These are phyloP conservation scores for Furcasterigmium sp. DNA, from an alignment of 2,329 filamentous ascomycete genomes.

Conservation along the genomic window DNA sequence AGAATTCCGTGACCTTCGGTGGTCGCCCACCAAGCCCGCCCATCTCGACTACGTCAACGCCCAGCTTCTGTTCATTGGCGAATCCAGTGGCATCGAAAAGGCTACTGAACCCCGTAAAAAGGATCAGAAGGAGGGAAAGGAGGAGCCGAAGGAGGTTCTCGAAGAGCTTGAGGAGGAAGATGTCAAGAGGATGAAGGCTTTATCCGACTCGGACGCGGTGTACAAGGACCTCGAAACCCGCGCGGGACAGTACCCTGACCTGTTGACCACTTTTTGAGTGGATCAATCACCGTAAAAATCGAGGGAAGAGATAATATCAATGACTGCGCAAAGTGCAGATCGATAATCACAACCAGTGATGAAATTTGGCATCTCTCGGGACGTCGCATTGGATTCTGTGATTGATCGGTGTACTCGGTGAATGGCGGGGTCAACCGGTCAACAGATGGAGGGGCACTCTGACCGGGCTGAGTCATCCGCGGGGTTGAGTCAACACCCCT, in stretches of 20 bases:
- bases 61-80: constrained; percentile 75
- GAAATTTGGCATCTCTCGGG: no score
- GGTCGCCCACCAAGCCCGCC: constrained; percentile 68
- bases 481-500: neutral
- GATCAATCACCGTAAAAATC: neutral
- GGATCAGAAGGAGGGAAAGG: constrained; percentile 54
- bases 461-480: neutral
- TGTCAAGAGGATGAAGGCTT: constrained; percentile 53
- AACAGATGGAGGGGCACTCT: neutral
- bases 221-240: constrained; percentile 40
- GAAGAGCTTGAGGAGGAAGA: constrained; percentile 74
- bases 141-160: constrained; percentile 64
- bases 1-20: constrained; percentile 67
- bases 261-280: constrained; percentile 51
- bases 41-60: constrained; percentile 70
- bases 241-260: constrained; percentile 57
- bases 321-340: no score
- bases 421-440: neutral
- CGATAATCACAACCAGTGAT: no score
- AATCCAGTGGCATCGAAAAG: constrained; percentile 51
- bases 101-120: constrained; percentile 49
- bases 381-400: no score
- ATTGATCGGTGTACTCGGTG: neutral
- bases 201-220: constrained; percentile 42
- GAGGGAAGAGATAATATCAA: neutral